Evolutionary conservation across 2,329 filamentous ascomycete genomes (phyloP).

Genomic region (Pyricularia sp.): DNA sequence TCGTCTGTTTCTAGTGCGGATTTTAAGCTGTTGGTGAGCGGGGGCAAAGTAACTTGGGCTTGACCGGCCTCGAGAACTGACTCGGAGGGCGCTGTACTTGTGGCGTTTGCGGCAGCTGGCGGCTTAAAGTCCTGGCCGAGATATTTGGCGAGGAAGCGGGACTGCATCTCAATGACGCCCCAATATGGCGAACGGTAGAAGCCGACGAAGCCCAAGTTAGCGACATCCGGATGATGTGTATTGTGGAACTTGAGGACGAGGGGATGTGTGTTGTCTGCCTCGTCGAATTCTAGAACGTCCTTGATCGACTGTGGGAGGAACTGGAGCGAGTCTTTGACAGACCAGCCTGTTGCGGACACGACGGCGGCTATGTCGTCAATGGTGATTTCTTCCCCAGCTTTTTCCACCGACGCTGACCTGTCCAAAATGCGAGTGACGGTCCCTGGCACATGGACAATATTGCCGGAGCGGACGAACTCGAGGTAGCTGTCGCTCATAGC

Average conservation of each 20-base stretch:
- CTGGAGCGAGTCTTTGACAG: constrained; percentile 51
- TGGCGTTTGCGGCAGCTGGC: not conserved
- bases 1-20: constrained; percentile 37
- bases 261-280: constrained; percentile 44
- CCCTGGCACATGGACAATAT: constrained; percentile 43
- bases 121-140: not conserved
- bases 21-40: constrained; percentile 15
- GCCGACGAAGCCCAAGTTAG: constrained; percentile 67
- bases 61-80: constrained; percentile 3
- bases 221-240: constrained; percentile 49
- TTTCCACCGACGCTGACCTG: constrained; percentile 12
- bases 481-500: constrained; percentile 64
- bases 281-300: constrained; percentile 46
- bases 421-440: constrained; percentile 28
- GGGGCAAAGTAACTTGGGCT: constrained; percentile 10
- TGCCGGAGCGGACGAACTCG: constrained; percentile 61
- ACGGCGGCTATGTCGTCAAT: constrained; percentile 55
- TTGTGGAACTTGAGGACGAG: constrained; percentile 60
- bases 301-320: constrained; percentile 53
- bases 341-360: constrained; percentile 69
- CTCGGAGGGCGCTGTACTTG: constrained; percentile 40
- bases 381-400: constrained; percentile 11
- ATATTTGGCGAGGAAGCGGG: constrained; percentile 47
- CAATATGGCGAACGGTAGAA: constrained; percentile 81
- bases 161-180: constrained; percentile 83